Conservation (phyloP, 169 alveolate species). For the Perkinsus olseni region DNA sequence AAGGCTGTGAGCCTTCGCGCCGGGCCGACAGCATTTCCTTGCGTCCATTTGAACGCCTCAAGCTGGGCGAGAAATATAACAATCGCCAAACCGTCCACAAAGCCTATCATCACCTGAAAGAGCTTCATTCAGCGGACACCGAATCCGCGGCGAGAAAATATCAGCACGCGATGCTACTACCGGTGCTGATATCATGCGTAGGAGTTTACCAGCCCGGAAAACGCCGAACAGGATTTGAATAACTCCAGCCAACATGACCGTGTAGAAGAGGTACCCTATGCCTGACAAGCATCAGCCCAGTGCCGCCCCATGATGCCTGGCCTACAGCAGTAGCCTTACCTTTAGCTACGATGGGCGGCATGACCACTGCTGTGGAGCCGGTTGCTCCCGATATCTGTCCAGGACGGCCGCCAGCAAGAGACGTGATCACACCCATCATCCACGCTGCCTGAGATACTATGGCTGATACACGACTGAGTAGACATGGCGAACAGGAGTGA, state of each 20-base stretch:
- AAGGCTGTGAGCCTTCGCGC: background rate
- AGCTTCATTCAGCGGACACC: no score
- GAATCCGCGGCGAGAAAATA: no score
- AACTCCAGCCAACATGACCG: constrained; percentile 3
- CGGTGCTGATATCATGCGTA: background rate
- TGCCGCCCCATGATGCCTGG: background rate
- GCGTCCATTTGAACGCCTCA: background rate
- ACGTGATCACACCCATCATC: constrained; percentile 8
- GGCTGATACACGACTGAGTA: no score
- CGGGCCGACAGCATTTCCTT: background rate
- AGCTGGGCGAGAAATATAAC: constrained; percentile 6
- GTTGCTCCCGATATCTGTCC: constrained; percentile 18
- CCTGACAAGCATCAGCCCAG: background rate
- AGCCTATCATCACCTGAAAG: constrained; percentile 1
- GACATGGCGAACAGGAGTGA: background rate
- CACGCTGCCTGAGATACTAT: constrained; percentile 9
- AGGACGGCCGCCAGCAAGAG: constrained; percentile 2
- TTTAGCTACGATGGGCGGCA: background rate
- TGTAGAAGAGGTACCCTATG: background rate
- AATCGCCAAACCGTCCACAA: constrained; percentile 8
- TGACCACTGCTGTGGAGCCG: constrained; percentile 9
- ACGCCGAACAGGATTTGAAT: background rate
- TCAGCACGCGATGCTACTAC: background rate
- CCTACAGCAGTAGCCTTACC: background rate
- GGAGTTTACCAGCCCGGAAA: background rate